Percentiles rank a stretch among this genome's conserved stretches.
Evolutionary conservation across 805 yeast genomes (phyloP).

Genomic region (Zygosaccharomyces kombuchaensis): DNA sequence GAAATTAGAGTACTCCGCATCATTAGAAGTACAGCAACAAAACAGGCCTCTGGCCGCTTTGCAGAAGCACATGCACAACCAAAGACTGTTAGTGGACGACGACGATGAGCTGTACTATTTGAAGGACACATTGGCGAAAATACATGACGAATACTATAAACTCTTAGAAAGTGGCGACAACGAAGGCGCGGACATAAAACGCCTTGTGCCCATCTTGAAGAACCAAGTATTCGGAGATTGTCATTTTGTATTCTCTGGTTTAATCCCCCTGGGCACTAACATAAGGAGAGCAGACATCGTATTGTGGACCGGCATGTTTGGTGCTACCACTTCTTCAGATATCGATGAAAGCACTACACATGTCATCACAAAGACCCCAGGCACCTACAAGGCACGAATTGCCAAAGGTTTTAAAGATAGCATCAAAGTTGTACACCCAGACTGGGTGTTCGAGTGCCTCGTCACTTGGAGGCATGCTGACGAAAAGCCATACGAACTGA

Average conservation of each 20-base stretch:
- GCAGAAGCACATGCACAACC: constrained; percentile 63
- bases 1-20: constrained; percentile 59
- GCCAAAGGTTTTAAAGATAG: constrained; percentile 61
- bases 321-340: constrained; percentile 75
- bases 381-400: constrained; percentile 77
- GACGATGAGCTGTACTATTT: constrained; percentile 70
- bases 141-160: constrained; percentile 66
- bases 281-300: constrained; percentile 80
- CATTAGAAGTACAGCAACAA: constrained; percentile 72
- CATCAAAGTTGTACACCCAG: constrained; percentile 79
- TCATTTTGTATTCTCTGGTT: constrained; percentile 76
- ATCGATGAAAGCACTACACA: constrained; percentile 76
- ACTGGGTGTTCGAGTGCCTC: constrained; percentile 87
- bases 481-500: constrained; percentile 54
- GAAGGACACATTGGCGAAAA: constrained; percentile 53
- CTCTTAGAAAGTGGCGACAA: constrained; percentile 44
- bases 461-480: constrained; percentile 70
- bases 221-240: constrained; percentile 59
- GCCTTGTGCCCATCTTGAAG: constrained; percentile 74
- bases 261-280: constrained; percentile 79
- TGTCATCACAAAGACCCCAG: constrained; percentile 74
- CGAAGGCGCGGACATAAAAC: constrained; percentile 61
- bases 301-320: constrained; percentile 87
- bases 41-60: constrained; percentile 82
- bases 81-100: constrained; percentile 60